Evolutionary conservation across 208 protist species (phyloP).

Genomic region (Herpetomonas samuelpessoai): DNA sequence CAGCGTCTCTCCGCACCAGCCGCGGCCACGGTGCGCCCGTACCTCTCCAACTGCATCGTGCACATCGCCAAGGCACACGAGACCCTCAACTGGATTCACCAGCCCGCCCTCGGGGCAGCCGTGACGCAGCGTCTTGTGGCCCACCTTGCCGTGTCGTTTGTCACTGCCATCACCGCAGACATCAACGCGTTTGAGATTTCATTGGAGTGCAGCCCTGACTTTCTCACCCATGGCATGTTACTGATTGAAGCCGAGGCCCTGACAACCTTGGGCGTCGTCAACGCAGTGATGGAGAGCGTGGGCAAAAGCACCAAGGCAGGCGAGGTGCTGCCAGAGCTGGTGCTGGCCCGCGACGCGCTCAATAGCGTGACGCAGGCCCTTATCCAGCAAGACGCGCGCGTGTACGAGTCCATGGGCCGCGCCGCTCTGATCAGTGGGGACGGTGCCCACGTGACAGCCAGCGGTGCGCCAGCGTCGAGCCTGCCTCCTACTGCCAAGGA

Average conservation of each 20-base stretch:
- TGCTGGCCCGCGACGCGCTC: constrained; percentile 13
- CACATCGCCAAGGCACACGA: constrained; percentile 72
- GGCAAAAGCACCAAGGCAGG: constrained; percentile 11
- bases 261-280: constrained; percentile 52
- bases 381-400: constrained; percentile 18
- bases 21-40: constrained; percentile 68
- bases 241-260: constrained; percentile 78
- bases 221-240: constrained; percentile 57
- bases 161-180: constrained; percentile 61
- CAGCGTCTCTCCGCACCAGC: constrained; percentile 64
- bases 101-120: constrained; percentile 66
- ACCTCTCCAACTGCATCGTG: constrained; percentile 68
- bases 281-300: constrained; percentile 41
- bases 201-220: constrained; percentile 67
- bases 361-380: constrained; percentile 19
- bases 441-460: not conserved
- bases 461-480: constrained; percentile 5
- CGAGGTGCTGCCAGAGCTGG: constrained; percentile 40
- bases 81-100: constrained; percentile 59
- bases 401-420: constrained; percentile 26
- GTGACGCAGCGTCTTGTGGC: constrained; percentile 76
- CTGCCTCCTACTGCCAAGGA: constrained; percentile 13
- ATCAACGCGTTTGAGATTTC: constrained; percentile 82
- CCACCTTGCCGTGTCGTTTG: constrained; percentile 59
- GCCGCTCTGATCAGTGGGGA: constrained; percentile 5